Evolutionary conservation across 169 alveolate species (phyloP).

Genomic region (Plasmodium sp.): DNA sequence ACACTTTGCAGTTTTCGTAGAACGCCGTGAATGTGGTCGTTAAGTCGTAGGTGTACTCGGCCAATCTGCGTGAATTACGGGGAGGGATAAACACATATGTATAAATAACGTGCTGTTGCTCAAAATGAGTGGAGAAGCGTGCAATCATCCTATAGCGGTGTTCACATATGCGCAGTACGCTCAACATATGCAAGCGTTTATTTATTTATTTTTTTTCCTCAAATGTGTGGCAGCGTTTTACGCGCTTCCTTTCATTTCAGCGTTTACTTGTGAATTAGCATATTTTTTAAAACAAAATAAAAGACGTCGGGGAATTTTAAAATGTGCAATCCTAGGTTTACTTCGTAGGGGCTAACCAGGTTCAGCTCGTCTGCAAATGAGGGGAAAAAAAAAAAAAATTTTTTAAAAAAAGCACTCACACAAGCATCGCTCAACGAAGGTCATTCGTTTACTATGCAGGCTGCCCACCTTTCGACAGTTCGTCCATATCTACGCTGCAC

Average conservation of each 20-base stretch:
- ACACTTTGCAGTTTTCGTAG: conserved; percentile 94
- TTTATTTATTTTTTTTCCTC: background rate
- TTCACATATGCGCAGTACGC: background rate
- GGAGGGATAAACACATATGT: background rate
- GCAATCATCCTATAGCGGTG: background rate
- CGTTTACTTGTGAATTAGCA: conserved; percentile 76
- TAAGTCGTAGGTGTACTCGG: conserved; percentile 96
- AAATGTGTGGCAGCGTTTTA: conserved; percentile 7
- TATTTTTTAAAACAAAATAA: conserved; percentile 76
- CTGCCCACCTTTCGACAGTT: conserved; percentile 15
- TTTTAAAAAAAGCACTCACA: background rate
- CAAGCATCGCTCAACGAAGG: background rate
- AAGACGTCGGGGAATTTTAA: conserved; percentile 83
- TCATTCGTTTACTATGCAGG: background rate
- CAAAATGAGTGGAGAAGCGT: background rate
- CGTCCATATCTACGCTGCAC: conserved; percentile 81
- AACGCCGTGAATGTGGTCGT: conserved; percentile 94
- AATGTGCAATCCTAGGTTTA: conserved; percentile 80
- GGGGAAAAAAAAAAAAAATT: background rate
- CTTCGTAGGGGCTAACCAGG: conserved; percentile 76
- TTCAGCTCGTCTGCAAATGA: conserved; percentile 47
- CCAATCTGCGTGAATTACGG: conserved; percentile 86
- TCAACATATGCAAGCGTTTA: background rate
- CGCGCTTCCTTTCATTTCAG: background rate
- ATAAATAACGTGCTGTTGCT: background rate